Base-by-base conservation (phyloP, 208 protist species). In the Crithidia acanthocephali region DNA sequence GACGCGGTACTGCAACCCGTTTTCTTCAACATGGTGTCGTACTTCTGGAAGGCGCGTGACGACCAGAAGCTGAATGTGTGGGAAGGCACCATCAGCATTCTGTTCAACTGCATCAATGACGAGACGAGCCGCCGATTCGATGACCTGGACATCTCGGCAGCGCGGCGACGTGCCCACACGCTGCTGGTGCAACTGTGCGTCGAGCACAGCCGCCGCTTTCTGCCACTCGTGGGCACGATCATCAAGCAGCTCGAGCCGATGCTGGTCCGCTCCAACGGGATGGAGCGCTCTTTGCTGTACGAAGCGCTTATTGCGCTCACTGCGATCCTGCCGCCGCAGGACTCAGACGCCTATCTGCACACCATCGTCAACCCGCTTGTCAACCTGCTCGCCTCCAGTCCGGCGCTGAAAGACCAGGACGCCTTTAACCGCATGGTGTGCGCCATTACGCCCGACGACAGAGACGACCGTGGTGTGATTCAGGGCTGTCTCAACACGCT, bases 1-100 rank as follows among this genome's bases (percentile, higher is more conserved):
- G 92, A 96, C 59, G 84, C 87, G 53, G 92, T 96, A 62, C 72
- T 96, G 45, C 77, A 55, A n/a, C 92, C 92, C 16, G 56, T 90
- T 18, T 96, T 74, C 68, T 80, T 94, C 42, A 94, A 96, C 72
- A 93, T 96, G 85, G 70, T 94, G 13, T 81, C 81, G 45, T 70
- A 66, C 55, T 94, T 96, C 62, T 96, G 88, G 89, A 75, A 66
- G 16, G 90, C 76, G 33, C 52, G 65, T 2, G 92, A 90, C 16
- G 66, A 68, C 18, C 62, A 61, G 28, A 66, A 52, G 30, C 64
- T 90, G 22, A 83, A 88, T 55, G 76, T 96, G 50, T 93, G 87
- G 85, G 73, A 85, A 11, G 81, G 80, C 47, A 87, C 87, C 20
- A 57, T 87, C 51, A 61, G 65, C 32, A 90, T 91, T 37, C 71